Base-by-base conservation (phyloP, 306 rosid species). In the Nissolia schottii region DNA sequence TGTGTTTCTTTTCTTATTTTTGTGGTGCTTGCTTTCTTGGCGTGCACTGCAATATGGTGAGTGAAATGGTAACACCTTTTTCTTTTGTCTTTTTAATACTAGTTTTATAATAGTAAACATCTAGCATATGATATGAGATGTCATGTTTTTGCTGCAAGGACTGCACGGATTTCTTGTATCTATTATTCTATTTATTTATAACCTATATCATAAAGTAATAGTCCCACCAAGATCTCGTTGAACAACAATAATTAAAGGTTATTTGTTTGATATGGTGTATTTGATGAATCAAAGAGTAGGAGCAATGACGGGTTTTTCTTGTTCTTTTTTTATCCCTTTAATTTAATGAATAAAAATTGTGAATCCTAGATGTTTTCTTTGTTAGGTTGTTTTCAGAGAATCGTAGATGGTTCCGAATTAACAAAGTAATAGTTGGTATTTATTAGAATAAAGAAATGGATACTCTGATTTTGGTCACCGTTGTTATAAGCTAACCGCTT, bases 41-140 rank as follows among this genome's bases (percentile, higher is more conserved):
- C 34, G 35, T 41, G 49, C 23, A 34, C 57, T 60, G 65, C 7
- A 7, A 50, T n/a, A n/a, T 63, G 77, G 61, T 51, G 73, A 77
- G 81, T 57, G 67, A 37, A n/a, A n/a, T 12, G 61, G 29, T 19
- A 56, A 53, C 31, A 74, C 29, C 24, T 62, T 34, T 15, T 38
- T 24, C 18, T 5, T 10, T 20, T 13, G 5, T 61, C 6, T 66
- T 13, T 45, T 25, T 16, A 19, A 66, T 48, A 0, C 28, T 77
- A 40, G 60, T 22, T 28, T 29, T n/a, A 45, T 45, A 15, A 15
- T 20, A n/a, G 5, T 43, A 29, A n/a, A 45, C 31, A 8, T 15
- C 18, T 43, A 62, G 73, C 28, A 51, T 70, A 38, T 53, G 23
- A 32, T 46, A 41, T 70, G 40, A 57, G 19, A 38, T 60, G 15